phyloP scores from a whole-genome alignment of 139 green algal genomes.

The Closterium sp. region DNA sequence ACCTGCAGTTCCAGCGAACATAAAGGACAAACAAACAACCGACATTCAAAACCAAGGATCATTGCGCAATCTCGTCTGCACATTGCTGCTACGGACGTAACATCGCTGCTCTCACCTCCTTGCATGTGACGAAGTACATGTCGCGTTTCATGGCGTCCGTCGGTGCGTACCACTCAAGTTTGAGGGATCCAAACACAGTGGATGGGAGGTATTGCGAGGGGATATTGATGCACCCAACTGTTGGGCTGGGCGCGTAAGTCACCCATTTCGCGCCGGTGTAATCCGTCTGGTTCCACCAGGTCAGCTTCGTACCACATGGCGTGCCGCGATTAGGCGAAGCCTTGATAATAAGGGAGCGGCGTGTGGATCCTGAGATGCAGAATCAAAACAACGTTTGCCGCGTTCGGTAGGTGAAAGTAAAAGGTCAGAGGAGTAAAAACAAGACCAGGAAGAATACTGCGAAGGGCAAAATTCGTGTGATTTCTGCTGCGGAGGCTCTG shows the following conservation, averaged over 20 bases:
- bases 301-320: not conserved
- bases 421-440: not conserved
- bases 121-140: not conserved
- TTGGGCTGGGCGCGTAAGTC: not conserved
- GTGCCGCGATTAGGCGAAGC: not conserved
- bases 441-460: not conserved
- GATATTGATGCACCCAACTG: not conserved
- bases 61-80: not conserved
- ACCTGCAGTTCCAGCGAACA: not conserved
- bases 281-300: not conserved
- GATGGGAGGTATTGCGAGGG: not conserved
- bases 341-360: not conserved
- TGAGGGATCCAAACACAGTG: not conserved
- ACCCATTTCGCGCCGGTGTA: not conserved
- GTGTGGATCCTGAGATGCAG: not conserved
- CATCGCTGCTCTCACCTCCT: not conserved
- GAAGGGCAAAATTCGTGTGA: not conserved
- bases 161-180: not conserved
- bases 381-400: no score
- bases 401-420: no score
- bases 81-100: not conserved
- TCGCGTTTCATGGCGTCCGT: not conserved
- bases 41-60: not conserved
- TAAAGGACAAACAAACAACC: not conserved
- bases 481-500: not conserved